Evolutionary conservation across 2,329 filamentous ascomycete genomes (phyloP).

Genomic region (Xylaria sp.): DNA sequence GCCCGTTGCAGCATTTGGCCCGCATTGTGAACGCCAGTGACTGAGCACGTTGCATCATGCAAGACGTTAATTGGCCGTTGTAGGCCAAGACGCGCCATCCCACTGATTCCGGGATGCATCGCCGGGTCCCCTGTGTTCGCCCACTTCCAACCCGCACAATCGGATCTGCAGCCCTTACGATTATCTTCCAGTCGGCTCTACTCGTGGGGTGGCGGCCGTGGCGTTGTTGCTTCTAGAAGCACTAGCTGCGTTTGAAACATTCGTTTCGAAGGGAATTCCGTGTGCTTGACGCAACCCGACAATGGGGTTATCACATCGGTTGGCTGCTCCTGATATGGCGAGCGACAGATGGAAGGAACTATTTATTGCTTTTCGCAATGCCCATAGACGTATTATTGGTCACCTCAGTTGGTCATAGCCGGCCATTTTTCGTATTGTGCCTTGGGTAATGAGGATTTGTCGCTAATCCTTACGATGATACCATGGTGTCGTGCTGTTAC

Average conservation of each 20-base stretch:
- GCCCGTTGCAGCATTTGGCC: not conserved
- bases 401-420: not conserved
- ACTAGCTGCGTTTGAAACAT: conserved; percentile 14
- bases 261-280: not conserved
- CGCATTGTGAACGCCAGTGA: not conserved
- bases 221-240: conserved; percentile 24
- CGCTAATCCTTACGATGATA: not conserved
- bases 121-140: conserved; percentile 7
- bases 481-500: not conserved
- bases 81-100: conserved; percentile 11
- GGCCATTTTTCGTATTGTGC: not conserved
- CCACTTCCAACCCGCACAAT: conserved; percentile 26
- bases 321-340: not conserved
- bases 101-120: not conserved
- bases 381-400: conserved; percentile 5
- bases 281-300: not conserved
- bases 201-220: not conserved
- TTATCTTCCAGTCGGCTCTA: not conserved
- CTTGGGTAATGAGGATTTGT: not conserved
- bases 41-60: conserved; percentile 27
- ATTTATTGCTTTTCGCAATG: not conserved
- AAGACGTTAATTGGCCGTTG: conserved; percentile 20
- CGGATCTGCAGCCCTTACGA: conserved; percentile 20
- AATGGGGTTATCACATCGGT: not conserved
- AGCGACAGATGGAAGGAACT: not conserved